Percentiles rank a stretch among this genome's conserved stretches.
Conservation (phyloP, 352 stramenopile genomes). For the Pythium insidiosum region DNA sequence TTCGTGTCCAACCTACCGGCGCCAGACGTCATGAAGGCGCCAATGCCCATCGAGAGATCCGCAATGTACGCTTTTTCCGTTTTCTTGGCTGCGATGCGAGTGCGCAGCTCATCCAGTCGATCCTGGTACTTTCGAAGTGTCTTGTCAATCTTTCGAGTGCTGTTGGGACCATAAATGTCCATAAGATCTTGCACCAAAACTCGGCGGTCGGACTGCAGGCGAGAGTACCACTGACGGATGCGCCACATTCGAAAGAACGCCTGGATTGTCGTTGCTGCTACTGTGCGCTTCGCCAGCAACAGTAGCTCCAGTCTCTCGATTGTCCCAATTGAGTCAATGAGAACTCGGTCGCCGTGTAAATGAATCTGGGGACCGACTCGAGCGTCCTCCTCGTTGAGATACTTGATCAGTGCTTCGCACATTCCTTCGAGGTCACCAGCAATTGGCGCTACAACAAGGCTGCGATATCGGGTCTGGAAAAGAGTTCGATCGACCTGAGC, state of each 20-base stretch:
- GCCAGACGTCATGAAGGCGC: background rate
- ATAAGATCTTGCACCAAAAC: constrained; percentile 9
- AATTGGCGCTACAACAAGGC: too few species aligned
- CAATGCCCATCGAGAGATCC: constrained; percentile 7
- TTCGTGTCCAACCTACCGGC: constrained; percentile 12
- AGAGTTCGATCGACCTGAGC: too few species aligned
- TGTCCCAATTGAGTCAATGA: constrained; percentile 3
- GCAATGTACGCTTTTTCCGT: constrained; percentile 7
- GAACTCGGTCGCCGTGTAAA: background rate
- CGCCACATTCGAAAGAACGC: constrained; percentile 5
- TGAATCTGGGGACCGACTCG: too few species aligned
- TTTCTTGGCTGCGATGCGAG: constrained; percentile 13
- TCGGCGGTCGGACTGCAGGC: constrained; percentile 7
- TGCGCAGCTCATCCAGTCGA: constrained; percentile 5
- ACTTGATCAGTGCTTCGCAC: too few species aligned
- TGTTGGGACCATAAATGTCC: constrained; percentile 13
- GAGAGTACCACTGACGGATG: constrained; percentile 8
- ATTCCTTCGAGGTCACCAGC: too few species aligned
- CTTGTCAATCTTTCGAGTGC: constrained; percentile 10
- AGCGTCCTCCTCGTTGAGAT: too few species aligned
- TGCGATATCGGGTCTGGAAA: too few species aligned
- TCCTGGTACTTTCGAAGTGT: constrained; percentile 18
- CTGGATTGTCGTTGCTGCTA: constrained; percentile 14
- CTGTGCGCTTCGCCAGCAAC: constrained; percentile 5
- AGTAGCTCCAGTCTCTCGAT: constrained; percentile 16